Evolutionary conservation across 495 filamentous ascomycete genomes (phyloP).

Genomic region (Aspergillus coremiiformis): DNA sequence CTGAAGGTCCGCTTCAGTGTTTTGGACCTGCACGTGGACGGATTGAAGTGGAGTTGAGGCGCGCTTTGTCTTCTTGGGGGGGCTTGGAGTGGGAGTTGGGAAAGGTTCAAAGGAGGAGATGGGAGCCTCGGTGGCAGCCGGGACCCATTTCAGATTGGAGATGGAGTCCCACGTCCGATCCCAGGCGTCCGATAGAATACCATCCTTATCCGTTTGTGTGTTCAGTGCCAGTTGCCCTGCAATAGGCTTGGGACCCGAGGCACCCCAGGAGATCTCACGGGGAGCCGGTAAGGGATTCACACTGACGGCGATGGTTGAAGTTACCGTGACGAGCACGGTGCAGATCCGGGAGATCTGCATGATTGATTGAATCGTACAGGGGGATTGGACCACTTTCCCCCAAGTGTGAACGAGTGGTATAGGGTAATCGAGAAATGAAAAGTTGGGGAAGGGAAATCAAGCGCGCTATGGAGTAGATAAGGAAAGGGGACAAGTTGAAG

Average conservation of each 20-base stretch:
- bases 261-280: conserved; percentile 46
- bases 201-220: conserved; percentile 15
- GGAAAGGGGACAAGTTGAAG: too few species aligned
- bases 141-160: conserved; percentile 42
- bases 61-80: conserved; percentile 25
- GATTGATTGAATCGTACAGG: background rate
- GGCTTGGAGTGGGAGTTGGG: conserved; percentile 29
- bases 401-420: too few species aligned
- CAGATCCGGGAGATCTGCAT: conserved; percentile 30
- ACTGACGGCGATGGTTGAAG: conserved; percentile 33
- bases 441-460: too few species aligned
- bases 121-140: conserved; percentile 43
- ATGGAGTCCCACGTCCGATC: conserved; percentile 43
- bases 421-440: too few species aligned
- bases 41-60: conserved; percentile 17
- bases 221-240: conserved; percentile 18
- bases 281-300: conserved; percentile 52
- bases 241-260: conserved; percentile 41
- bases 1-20: conserved; percentile 38
- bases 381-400: too few species aligned
- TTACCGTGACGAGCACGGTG: conserved; percentile 20
- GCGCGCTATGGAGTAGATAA: too few species aligned
- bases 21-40: conserved; percentile 35
- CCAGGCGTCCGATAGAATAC: conserved; percentile 37
- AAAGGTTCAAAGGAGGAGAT: conserved; percentile 40